Evolutionary conservation across 1,139 yeast genomes (phyloP), one percentile per base, ranked within the genome.

Genomic region (Pichia cactophila): DNA sequence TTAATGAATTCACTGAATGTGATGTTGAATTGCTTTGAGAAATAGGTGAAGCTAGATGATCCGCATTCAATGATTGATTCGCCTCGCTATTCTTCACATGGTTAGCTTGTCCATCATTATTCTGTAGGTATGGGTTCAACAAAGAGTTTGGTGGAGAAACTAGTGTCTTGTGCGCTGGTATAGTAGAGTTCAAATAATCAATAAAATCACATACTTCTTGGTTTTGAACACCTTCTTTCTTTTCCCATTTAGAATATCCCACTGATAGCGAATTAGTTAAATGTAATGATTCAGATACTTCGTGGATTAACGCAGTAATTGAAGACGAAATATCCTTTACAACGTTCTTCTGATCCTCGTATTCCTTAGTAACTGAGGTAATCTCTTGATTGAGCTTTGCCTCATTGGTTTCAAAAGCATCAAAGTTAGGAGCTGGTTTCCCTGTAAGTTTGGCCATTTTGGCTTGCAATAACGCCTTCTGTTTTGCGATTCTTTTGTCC

Each of bases 371-470:
- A 26, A 86, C 78, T 39, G 70, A 70, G 31, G 75, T 75, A 31
- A 77, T 68, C 54, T 82, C 86, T 52, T 75, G 76, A 49, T 74
- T 75, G 54, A 83, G 72, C 55, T 74, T 72, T 17, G 71, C 65
- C 58, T 87, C 94, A 54, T 77, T 78, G 38, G 68, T 69, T 49
- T 78, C 83, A 48, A 73, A 67, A 12, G 65, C 68, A 49, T 73
- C 81, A 16, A 74, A 67, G 46, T 74, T 71, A 3, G 76, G 72
- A 8, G 71, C 67, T 2, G 81, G 72, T 54, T 81, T 81, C 1
- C 97, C 97, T 0, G 97, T 89, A 57, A 92, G 73, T 9, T 92
- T 87, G 23, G 96, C 95, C 95, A 90, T 88, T 56, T 95, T 62
- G 42, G 90, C 85, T 56, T 82, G 83, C 56, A 90, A 72, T 50